Evolutionary conservation across 2,329 filamentous ascomycete species (phyloP).

Genomic region (Monascus ruber): DNA sequence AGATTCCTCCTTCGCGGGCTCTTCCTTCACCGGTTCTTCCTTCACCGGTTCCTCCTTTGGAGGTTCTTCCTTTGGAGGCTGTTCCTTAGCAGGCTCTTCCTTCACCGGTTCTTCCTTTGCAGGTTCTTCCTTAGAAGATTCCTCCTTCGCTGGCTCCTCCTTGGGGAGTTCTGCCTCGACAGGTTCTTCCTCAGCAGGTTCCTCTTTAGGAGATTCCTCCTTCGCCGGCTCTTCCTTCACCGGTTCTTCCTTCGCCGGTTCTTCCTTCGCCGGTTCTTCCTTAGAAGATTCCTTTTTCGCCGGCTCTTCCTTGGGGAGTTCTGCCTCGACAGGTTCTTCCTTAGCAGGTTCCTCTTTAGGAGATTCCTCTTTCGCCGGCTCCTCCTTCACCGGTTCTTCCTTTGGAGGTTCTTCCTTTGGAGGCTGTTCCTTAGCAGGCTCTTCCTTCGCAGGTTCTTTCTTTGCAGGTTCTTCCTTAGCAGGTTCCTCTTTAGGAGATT

Average conservation of each 20-base stretch:
- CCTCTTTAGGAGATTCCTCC: conserved; percentile 2
- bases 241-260: conserved; percentile 1
- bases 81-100: not conserved
- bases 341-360: not conserved
- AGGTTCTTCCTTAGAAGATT: not conserved
- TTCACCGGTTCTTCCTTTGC: not conserved
- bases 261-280: conserved; percentile 2
- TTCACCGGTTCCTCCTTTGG: not conserved
- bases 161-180: not conserved
- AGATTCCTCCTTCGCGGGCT: not conserved
- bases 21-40: not conserved
- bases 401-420: conserved; percentile 1
- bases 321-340: not conserved
- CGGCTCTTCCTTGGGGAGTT: not conserved
- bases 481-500: not conserved
- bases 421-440: conserved; percentile 1
- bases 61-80: not conserved
- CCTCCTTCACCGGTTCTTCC: no score
- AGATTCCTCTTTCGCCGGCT: conserved; percentile 1
- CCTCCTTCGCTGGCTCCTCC: not conserved
- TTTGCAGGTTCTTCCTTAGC: conserved; percentile 4
- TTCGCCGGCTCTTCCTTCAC: not conserved
- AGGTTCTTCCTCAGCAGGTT: conserved; percentile 1
- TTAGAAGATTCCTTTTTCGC: not conserved
- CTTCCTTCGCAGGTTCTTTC: conserved; percentile 3